phyloP scores from a whole-genome alignment of 306 rosid species.

The Citrullus mucosospermus region DNA sequence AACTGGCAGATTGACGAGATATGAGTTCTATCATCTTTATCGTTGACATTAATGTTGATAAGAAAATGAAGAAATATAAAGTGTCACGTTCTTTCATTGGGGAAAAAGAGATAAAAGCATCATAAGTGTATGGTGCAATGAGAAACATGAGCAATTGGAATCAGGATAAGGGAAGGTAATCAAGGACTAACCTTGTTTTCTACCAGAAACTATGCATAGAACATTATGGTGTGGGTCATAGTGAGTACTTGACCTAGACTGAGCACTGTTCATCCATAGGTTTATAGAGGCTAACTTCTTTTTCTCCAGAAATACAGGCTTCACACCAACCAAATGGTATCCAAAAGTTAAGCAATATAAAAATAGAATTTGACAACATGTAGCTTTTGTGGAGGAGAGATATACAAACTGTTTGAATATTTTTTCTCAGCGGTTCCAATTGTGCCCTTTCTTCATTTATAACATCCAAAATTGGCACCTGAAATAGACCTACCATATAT shows the following conservation, averaged over 20 bases:
- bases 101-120: neutral
- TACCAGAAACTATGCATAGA: constrained; percentile 77
- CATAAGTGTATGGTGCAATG: neutral
- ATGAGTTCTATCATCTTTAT: neutral
- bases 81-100: neutral
- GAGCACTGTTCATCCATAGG: constrained; percentile 90
- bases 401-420: constrained; percentile 45
- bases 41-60: neutral
- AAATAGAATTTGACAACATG: neutral
- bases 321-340: constrained; percentile 3
- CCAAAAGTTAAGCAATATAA: constrained; percentile 6
- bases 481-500: constrained; percentile 12
- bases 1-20: neutral
- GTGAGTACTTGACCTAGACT: constrained; percentile 86
- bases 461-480: constrained; percentile 65
- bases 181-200: constrained; percentile 51
- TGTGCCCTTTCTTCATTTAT: constrained; percentile 56
- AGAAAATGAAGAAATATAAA: neutral
- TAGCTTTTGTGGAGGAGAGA: neutral
- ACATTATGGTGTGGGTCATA: constrained; percentile 95
- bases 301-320: constrained; percentile 61
- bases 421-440: constrained; percentile 46
- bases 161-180: neutral
- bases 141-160: neutral
- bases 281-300: constrained; percentile 58